Evolutionary conservation across 148 eudicot species (phyloP).

Genomic region (Talinum fruticosum): DNA sequence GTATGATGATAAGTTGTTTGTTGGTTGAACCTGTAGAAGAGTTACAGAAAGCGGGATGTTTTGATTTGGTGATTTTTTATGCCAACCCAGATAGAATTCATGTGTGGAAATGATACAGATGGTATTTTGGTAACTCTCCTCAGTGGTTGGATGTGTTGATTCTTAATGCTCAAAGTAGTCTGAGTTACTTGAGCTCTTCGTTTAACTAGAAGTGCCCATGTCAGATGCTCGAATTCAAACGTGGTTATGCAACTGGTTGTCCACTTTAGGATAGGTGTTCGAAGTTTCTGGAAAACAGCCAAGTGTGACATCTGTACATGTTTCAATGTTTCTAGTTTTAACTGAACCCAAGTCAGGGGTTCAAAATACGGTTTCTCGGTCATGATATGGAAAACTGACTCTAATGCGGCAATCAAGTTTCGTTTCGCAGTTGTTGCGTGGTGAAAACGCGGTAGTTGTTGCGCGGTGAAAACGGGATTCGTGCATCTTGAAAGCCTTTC

Average conservation of each 20-base stretch:
- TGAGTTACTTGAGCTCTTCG: background rate
- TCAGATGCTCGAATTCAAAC: background rate
- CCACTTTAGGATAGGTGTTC: background rate
- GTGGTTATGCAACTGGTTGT: background rate
- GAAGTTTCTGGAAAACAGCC: background rate
- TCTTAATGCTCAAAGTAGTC: too few relatives aligned
- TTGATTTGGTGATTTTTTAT: background rate
- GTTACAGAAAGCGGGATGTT: background rate
- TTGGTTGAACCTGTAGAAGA: background rate
- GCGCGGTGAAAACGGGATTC: too few relatives aligned
- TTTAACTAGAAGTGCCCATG: background rate
- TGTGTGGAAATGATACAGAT: background rate
- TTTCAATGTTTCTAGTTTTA: background rate
- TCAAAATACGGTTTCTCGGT: too few relatives aligned
- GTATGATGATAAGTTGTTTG: background rate
- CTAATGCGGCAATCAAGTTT: too few relatives aligned
- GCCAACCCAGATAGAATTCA: background rate
- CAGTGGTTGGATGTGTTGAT: background rate
- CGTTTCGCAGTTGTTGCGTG: too few relatives aligned
- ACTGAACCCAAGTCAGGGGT: too few relatives aligned
- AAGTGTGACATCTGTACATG: background rate
- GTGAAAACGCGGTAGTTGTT: too few relatives aligned
- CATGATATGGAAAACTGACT: too few relatives aligned
- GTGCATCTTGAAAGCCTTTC: too few relatives aligned
- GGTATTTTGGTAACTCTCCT: background rate